phyloP scores from a whole-genome alignment of 164 flowering plant species.

The Vitis rotundifolia region DNA sequence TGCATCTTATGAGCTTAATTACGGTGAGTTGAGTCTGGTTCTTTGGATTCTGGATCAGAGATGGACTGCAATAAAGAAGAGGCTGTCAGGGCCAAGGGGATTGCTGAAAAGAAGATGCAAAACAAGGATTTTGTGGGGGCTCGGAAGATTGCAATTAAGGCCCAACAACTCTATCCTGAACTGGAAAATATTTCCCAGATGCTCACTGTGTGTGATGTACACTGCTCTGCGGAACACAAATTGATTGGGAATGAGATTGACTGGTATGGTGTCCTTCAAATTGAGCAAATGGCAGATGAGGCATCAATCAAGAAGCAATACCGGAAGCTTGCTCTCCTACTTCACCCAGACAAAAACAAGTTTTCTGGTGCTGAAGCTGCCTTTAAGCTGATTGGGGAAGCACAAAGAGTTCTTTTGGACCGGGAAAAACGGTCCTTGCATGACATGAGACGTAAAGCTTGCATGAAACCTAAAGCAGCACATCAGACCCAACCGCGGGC shows the following conservation, averaged over 20 bases:
- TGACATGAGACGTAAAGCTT: slow-evolving; percentile 47
- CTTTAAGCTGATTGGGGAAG: slow-evolving; percentile 80
- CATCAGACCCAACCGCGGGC: slow-evolving; percentile 25
- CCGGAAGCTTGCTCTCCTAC: slow-evolving; percentile 66
- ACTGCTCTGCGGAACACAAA: slow-evolving; percentile 59
- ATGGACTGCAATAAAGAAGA: slow-evolving; percentile 96
- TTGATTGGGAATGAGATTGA: slow-evolving; percentile 53
- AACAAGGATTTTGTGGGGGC: slow-evolving; percentile 71
- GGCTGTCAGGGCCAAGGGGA: slow-evolving; percentile 67
- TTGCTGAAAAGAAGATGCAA: slow-evolving; percentile 72
- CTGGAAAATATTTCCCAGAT: slow-evolving; percentile 64
- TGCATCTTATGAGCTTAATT: not conserved
- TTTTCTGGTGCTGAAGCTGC: slow-evolving; percentile 89
- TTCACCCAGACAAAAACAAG: slow-evolving; percentile 91
- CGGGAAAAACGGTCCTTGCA: slow-evolving; percentile 33
- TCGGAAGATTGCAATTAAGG: slow-evolving; percentile 51
- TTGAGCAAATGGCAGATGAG: slow-evolving; percentile 67
- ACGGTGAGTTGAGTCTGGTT: slow-evolving; percentile 5
- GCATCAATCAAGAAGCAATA: slow-evolving; percentile 71
- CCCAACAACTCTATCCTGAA: slow-evolving; percentile 64
- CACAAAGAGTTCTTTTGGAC: slow-evolving; percentile 63
- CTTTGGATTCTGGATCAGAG: slow-evolving; percentile 1
- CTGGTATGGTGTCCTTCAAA: slow-evolving; percentile 81
- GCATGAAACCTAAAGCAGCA: slow-evolving; percentile 12
- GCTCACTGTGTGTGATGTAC: slow-evolving; percentile 77